Percentiles rank a stretch among this genome's conserved stretches.
phyloP scores from a whole-genome alignment of 2,329 filamentous ascomycete species.

The Penicillium thymicola region DNA sequence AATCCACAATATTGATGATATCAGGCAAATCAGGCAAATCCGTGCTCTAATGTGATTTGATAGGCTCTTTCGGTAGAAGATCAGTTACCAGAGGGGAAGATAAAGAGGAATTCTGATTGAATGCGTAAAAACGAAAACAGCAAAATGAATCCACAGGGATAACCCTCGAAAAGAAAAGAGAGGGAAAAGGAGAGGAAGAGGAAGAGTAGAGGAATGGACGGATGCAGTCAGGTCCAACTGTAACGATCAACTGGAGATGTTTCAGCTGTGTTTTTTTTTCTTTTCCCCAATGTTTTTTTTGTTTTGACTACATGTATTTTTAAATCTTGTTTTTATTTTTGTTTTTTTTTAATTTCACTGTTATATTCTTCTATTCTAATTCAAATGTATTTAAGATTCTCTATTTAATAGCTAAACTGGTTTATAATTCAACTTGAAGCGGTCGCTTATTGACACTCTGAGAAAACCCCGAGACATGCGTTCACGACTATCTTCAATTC shows the following conservation, averaged over 20 bases:
- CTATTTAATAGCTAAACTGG: neutral
- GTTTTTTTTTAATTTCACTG: neutral
- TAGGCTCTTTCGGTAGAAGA: neutral
- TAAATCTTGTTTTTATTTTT: no score
- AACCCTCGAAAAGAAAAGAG: neutral
- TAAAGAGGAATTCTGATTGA: neutral
- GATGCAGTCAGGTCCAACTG: conserved; percentile 17
- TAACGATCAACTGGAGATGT: conserved; percentile 2
- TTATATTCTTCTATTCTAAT: neutral
- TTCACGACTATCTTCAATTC: neutral
- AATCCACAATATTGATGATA: neutral
- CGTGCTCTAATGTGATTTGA: neutral
- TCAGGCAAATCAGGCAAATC: neutral
- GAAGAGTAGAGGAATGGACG: conserved; percentile 22
- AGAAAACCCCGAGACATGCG: neutral
- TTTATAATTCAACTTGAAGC: no score
- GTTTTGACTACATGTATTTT: neutral
- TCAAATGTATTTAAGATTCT: no score
- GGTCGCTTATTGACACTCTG: neutral
- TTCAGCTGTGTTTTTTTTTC: neutral
- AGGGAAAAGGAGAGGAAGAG: neutral
- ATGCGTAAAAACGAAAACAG: conserved; percentile 3
- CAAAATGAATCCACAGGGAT: neutral
- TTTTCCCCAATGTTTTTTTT: neutral
- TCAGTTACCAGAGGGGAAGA: neutral